phyloP scores from a whole-genome alignment of 2,329 filamentous ascomycete genomes.

The Hypoxylon rubiginosum region DNA sequence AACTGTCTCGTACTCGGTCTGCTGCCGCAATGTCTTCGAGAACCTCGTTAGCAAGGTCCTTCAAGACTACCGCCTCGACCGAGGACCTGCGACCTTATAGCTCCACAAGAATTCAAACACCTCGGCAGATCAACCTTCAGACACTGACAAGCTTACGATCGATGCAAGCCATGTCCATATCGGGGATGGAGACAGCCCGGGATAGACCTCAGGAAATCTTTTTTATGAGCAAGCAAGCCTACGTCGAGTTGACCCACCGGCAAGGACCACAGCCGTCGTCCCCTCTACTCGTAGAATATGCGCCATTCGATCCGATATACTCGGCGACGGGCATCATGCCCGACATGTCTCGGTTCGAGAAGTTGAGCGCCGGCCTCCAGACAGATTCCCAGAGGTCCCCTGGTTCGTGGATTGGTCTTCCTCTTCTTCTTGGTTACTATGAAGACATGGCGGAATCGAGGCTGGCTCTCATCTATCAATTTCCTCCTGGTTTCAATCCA shows the following conservation, averaged over 20 bases:
- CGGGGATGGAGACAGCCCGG: conserved; percentile 50
- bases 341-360: conserved; percentile 74
- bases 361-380: conserved; percentile 70
- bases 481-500: conserved; percentile 74
- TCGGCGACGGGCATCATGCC: conserved; percentile 73
- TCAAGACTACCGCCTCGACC: conserved; percentile 54
- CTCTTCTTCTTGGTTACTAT: conserved; percentile 76
- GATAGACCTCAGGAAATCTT: conserved; percentile 61
- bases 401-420: conserved; percentile 72
- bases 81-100: conserved; percentile 68
- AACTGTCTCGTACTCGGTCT: conserved; percentile 76
- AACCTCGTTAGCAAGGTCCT: conserved; percentile 51
- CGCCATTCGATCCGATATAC: conserved; percentile 72
- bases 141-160: conserved; percentile 64
- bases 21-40: conserved; percentile 56
- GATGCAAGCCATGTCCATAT: conserved; percentile 56
- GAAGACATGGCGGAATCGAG: conserved; percentile 79
- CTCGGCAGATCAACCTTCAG: conserved; percentile 69
- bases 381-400: conserved; percentile 65
- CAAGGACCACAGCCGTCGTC: conserved; percentile 61
- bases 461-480: conserved; percentile 80
- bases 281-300: conserved; percentile 79
- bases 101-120: conserved; percentile 72
- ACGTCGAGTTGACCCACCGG: conserved; percentile 61
- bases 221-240: conserved; percentile 66